These are phyloP conservation scores for Tolypocladium pustulatum DNA, from an alignment of 2,329 filamentous ascomycete genomes.

Conservation along the genomic window DNA sequence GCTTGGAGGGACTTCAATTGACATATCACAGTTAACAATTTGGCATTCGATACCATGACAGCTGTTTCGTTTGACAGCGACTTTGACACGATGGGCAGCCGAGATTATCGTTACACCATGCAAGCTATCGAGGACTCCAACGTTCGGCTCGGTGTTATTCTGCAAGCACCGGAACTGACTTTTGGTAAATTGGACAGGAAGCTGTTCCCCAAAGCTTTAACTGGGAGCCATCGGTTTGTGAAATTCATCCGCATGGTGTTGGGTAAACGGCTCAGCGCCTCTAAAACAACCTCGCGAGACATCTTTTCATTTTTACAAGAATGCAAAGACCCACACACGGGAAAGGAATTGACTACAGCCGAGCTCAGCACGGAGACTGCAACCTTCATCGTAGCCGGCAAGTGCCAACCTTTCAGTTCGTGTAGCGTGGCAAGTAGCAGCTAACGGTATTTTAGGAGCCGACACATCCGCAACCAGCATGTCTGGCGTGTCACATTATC, in stretches of 20 bases:
- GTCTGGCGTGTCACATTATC: conserved; percentile 26
- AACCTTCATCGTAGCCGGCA: conserved; percentile 23
- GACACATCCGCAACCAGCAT: conserved; percentile 29
- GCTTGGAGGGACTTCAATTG: neutral
- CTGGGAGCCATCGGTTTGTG: conserved; percentile 3
- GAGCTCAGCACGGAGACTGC: conserved; percentile 32
- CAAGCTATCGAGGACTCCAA: conserved; percentile 10
- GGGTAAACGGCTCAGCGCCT: neutral
- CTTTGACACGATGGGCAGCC: conserved; percentile 7
- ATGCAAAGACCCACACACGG: conserved; percentile 33
- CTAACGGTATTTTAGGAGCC: conserved; percentile 11
- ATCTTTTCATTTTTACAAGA: conserved; percentile 37
- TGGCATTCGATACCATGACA: conserved; percentile 13
- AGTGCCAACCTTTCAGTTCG: neutral
- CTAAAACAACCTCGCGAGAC: conserved; percentile 26
- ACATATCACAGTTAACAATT: conserved; percentile 5
- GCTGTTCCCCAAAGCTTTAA: conserved; percentile 6
- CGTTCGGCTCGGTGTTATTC: conserved; percentile 8
- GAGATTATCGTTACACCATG: conserved; percentile 7
- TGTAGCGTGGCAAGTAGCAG: neutral
- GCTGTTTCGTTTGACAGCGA: conserved; percentile 9
- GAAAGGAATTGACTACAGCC: conserved; percentile 26
- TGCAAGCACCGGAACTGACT: conserved; percentile 4
- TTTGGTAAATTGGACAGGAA: conserved; percentile 2
- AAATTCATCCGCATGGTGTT: conserved; percentile 6